Evolutionary conservation across 495 filamentous ascomycete species (phyloP), one percentile per base, ranked within the genome.

Genomic region (Achaetomiella virescens): DNA sequence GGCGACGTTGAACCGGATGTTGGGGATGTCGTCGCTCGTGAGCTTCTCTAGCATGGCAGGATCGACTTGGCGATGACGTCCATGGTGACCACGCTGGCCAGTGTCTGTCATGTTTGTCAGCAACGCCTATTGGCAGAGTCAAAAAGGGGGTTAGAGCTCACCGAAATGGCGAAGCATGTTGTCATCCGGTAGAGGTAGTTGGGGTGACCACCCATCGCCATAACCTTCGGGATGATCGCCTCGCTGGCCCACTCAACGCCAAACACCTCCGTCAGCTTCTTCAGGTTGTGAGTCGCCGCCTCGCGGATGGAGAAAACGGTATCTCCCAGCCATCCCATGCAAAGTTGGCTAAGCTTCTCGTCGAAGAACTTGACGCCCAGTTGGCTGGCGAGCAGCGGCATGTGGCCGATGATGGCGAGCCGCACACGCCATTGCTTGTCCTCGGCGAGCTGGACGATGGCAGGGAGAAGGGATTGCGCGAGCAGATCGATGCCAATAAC

Each of bases 181-280:
- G 93, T 98, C 93, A 98, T 98, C 61, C 93, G 83, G 79, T 98
- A 98, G 40, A 98, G 84, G 68, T 98, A 98, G 72, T 98, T 98
- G 22, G 93, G 90, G 66, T 98, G 95, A 54, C 87, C 84, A 29
- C 93, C 93, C 95, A 98, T 96, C 14, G 85, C 87, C 84, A 96
- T 93, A 59, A 98, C 93, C 75, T 96, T 96, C 29, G 93, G 93
- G 61, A 98, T 95, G 63, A 98, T 98, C 41, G 91, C 90, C 61
- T 89, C 87, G 72, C 84, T 90, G n/a, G 93, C 91, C 93, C 93
- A 98, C 48, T 95, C 89, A 15, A 97, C 91, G 14, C 93, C 93
- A 66, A 98, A 98, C 0, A 98, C 93, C 70, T 97, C 95, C 12
- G 93, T 98, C 36, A 98, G 80, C 78, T 97, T 97, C 79, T 92